Evolutionary conservation across 2,329 filamentous ascomycete species (phyloP).

Genomic region (Colletotrichum graminicola): DNA sequence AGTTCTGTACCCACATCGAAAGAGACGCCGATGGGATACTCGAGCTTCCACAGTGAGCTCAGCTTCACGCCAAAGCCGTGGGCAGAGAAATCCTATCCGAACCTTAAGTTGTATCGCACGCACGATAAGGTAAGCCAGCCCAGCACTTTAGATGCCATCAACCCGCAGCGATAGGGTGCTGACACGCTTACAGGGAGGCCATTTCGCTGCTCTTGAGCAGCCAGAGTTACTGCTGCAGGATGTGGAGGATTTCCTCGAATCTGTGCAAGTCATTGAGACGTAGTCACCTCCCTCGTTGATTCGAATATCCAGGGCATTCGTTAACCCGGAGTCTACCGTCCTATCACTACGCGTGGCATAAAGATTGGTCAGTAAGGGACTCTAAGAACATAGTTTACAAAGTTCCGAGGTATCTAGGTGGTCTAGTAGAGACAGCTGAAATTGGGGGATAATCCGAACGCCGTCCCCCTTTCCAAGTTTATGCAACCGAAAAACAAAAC

Average conservation of each 20-base stretch:
- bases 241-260: slow-evolving; percentile 16
- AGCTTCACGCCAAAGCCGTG: slow-evolving; percentile 53
- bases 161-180: background rate
- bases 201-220: slow-evolving; percentile 38
- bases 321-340: background rate
- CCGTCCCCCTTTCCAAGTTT: background rate
- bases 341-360: background rate
- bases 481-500: background rate
- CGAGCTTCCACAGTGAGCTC: slow-evolving; percentile 58
- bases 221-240: slow-evolving; percentile 36
- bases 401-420: accelerated
- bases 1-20: slow-evolving; percentile 47
- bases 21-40: slow-evolving; percentile 60
- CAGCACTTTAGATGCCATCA: accelerated
- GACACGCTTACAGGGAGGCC: slow-evolving; percentile 3
- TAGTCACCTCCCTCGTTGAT: background rate
- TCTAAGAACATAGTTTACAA: background rate
- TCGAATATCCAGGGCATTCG: too few relatives aligned
- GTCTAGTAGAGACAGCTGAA: too few relatives aligned
- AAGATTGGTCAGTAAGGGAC: background rate
- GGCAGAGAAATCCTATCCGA: slow-evolving; percentile 45
- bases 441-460: background rate
- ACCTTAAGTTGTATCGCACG: slow-evolving; percentile 35
- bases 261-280: background rate
- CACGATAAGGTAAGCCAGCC: slow-evolving; percentile 21